A percentile compares a stretch with the other conserved stretches of the same genome.
Conservation (phyloP, 306 rosid species). For the Biancaea sappan region DNA sequence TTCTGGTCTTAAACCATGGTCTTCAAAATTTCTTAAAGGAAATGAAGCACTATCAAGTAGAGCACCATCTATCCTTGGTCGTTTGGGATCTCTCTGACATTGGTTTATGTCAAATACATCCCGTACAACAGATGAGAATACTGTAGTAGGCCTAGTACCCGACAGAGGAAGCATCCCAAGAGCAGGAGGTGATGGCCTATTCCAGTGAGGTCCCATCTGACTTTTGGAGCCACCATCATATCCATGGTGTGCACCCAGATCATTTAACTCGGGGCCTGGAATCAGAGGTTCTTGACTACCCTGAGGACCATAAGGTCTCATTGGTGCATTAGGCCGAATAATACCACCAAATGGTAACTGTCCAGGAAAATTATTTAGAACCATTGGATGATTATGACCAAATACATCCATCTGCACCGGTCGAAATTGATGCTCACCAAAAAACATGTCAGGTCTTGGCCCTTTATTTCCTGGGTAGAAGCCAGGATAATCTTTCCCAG, state of each 20-base stretch:
- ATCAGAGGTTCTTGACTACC: conserved; percentile 65
- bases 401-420: conserved; percentile 66
- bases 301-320: conserved; percentile 83
- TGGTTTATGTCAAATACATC: conserved; percentile 78
- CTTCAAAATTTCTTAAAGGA: conserved; percentile 62
- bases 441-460: conserved; percentile 64
- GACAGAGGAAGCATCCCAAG: conserved; percentile 69
- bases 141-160: conserved; percentile 62
- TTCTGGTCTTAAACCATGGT: conserved; percentile 56
- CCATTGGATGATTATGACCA: conserved; percentile 67
- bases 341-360: conserved; percentile 56
- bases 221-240: conserved; percentile 71
- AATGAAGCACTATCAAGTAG: conserved; percentile 55
- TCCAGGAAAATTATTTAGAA: conserved; percentile 68
- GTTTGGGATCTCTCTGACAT: conserved; percentile 77
- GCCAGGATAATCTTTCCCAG: conserved; percentile 68
- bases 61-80: conserved; percentile 70
- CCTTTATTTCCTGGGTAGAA: conserved; percentile 63
- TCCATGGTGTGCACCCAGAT: conserved; percentile 47
- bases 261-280: conserved; percentile 69
- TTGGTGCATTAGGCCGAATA: conserved; percentile 56
- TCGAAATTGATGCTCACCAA: conserved; percentile 62
- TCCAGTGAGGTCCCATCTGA: conserved; percentile 77
- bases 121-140: conserved; percentile 71
- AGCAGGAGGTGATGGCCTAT: conserved; percentile 81